Evolutionary conservation across 768 basidiomycete genomes (phyloP).

Genomic region (Boletus vinaceobasis): DNA sequence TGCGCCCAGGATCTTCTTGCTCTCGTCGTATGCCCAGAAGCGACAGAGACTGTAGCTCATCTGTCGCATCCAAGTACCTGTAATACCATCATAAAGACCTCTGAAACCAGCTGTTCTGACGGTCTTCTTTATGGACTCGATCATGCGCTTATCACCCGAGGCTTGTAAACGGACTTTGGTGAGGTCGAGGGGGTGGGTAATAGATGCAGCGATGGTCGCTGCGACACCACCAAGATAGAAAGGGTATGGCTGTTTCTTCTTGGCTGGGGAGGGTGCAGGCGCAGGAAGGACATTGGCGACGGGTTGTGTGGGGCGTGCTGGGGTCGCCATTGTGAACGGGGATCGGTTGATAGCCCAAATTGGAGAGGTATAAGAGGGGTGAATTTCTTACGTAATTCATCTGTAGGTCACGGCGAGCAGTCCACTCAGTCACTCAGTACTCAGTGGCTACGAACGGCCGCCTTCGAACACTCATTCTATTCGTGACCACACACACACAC

Average conservation of each 20-base stretch:
- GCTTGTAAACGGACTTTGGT: slow-evolving; percentile 92
- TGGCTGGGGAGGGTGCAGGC: slow-evolving; percentile 5
- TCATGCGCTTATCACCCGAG: slow-evolving; percentile 89
- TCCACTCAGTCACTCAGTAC: too few relatives aligned
- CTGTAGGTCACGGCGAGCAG: not conserved
- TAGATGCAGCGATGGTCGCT: slow-evolving; percentile 83
- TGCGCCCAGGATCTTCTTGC: slow-evolving; percentile 78
- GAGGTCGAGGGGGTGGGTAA: slow-evolving; percentile 84
- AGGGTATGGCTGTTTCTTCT: slow-evolving; percentile 72
- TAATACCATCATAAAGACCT: slow-evolving; percentile 83
- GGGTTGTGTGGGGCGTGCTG: slow-evolving; percentile 7
- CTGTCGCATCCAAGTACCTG: slow-evolving; percentile 87
- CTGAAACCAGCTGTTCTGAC: slow-evolving; percentile 66
- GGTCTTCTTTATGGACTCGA: slow-evolving; percentile 79
- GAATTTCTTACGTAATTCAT: slow-evolving; percentile 12
- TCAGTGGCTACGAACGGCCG: not conserved
- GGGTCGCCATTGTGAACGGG: slow-evolving; percentile 15
- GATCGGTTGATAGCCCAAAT: not conserved
- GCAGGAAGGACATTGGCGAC: slow-evolving; percentile 5
- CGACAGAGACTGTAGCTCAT: slow-evolving; percentile 91
- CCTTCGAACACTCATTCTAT: too few relatives aligned
- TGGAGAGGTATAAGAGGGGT: slow-evolving; percentile 10
- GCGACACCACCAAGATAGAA: slow-evolving; percentile 88
- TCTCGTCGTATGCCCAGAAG: slow-evolving; percentile 93
- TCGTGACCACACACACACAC: not conserved